Base-by-base conservation (phyloP, 768 basidiomycete genomes). In the Sarcodon aspratus region DNA sequence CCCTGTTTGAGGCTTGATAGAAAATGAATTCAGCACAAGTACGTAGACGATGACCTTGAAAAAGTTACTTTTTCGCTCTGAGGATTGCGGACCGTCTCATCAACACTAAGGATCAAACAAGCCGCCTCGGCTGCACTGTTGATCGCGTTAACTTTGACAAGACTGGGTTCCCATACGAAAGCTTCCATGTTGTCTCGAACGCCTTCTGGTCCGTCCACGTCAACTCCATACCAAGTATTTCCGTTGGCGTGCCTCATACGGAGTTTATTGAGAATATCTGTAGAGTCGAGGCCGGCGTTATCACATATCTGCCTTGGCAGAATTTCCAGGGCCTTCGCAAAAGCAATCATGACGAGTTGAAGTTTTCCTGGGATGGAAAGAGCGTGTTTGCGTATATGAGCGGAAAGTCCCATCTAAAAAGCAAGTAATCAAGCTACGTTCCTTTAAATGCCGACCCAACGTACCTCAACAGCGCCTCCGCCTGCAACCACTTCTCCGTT, bases 301-400 rank as follows among this genome's bases (percentile, higher is more conserved):
- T 98, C 95, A 63, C 90, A 97, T 50, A 99, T 97, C 64, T 98
- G 95, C 32, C 96, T 82, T 31, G 96, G 96, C 61, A 99, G 97
- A 55, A 96, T 82, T 68, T 99, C 96, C 35, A 99, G 77, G 0
- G 96, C 92, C 63, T 95, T 95, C 48, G 96, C 96, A 59, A 96
- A 95, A 1, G 95, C 87, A n/a, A 80, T 76, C 64, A 97, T 82
- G 59, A 99, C 84, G 42, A 98, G 72, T 61, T 99, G 96, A 50
- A 85, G 79, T 69, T 98, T 98, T 44, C 95, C 96, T 31, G 94
- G 87, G 59, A 99, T 96, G 11, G 86, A 83, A 31, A 95, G 72
- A 0, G 94, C 91, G 59, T 95, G 73, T 58, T 87, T 83, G 56
- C 96, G 84, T 46, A 98, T 85, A 66, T 88, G 78, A n/a, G 91